Evolutionary conservation across 169 alveolate species (phyloP), one percentile per base, ranked within the genome.

Genomic region (Plasmodium berghei): DNA sequence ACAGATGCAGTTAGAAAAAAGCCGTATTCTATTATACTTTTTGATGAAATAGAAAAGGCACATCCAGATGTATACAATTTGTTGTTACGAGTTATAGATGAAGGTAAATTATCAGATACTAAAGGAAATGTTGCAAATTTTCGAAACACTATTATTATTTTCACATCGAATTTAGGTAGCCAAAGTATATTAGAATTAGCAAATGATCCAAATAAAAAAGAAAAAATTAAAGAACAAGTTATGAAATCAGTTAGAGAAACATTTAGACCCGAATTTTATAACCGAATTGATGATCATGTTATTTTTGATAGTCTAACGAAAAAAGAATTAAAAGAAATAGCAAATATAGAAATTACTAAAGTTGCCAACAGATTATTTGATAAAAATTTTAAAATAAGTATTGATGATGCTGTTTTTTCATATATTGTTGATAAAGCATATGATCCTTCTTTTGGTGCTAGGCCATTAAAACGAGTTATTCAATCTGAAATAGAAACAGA

Each of bases 11-110:
- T 97, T n/a, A 70, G 98, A 63, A 94, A 96, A 20, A 86, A 91
- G 64, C 98, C 98, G 0, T 95, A 97, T 90, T 93, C 97, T 46
- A 96, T 97, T 54, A 96, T 97, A 26, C 92, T 97, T 42, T 94
- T 97, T 72, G 98, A 97, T 69, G 98, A 97, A 64, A 94, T 96
- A 61, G 98, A 96, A 93, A 96, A 96, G 91, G 98, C 98, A 14
- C 98, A 96, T 72, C 97, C 98, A 5, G 98, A 96, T 72, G 97
- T 96, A 40, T 95, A 95, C 83, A 96, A 96, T 89, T 72, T 96
- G 52, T 58, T 96, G 56, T 88, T 96, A 75, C 97, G 96, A 83
- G 92, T 96, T 52, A 87, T 96, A 71, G 98, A 96, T 80, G 98
- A 96, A 49, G 98, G 98, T 1, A 86, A 97, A 24, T 93, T 96